These are phyloP conservation scores for Quercus glauca DNA, from an alignment of 306 rosid genomes.

Conservation along the genomic window DNA sequence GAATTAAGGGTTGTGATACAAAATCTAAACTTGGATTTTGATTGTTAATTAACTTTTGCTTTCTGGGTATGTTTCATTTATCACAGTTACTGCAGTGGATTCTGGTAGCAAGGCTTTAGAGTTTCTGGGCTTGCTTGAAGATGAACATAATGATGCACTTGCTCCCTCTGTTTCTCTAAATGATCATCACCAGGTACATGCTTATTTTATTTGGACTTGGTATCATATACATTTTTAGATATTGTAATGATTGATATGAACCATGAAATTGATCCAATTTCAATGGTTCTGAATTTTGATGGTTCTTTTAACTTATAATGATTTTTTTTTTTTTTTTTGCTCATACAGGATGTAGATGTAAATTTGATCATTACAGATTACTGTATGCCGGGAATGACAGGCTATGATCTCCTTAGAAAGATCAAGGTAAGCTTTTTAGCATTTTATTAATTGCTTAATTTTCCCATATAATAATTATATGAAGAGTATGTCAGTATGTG, in stretches of 20 bases:
- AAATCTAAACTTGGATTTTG: neutral
- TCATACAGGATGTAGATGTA: conserved; percentile 54
- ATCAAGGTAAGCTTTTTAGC: conserved; percentile 51
- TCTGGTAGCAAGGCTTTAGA: conserved; percentile 78
- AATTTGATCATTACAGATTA: conserved; percentile 86
- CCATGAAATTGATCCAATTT: too few species aligned
- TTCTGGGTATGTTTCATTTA: conserved; percentile 11
- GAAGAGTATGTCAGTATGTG: too few species aligned
- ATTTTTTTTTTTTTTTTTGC: neutral
- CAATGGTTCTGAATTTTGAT: too few species aligned
- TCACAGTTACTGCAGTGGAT: conserved; percentile 76
- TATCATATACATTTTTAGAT: neutral
- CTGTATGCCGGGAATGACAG: conserved; percentile 95
- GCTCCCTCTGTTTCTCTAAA: conserved; percentile 27
- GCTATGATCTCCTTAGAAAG: conserved; percentile 78
- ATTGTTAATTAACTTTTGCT: conserved; percentile 1
- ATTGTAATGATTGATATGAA: too few species aligned
- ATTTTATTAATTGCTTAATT: neutral
- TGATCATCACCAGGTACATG: conserved; percentile 40
- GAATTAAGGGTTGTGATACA: neutral
- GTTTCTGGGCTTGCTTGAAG: conserved; percentile 63
- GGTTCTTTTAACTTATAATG: neutral
- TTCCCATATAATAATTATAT: neutral
- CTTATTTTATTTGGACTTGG: neutral
- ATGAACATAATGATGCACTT: conserved; percentile 32